Conservation (phyloP, 202 grass and related monocot genomes). For the Digitaria exilis region DNA sequence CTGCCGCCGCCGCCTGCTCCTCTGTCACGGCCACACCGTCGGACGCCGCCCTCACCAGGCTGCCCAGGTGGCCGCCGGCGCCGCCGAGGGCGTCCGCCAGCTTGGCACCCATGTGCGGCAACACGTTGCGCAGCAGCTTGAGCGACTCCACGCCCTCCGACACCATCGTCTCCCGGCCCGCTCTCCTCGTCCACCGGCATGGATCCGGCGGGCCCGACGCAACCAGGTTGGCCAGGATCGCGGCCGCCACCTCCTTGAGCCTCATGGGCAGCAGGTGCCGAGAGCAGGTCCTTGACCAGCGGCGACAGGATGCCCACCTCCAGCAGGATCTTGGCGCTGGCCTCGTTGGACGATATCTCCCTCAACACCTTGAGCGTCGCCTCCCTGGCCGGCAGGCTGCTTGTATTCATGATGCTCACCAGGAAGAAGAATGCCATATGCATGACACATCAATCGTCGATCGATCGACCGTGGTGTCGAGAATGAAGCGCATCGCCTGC, state of each 20-base stretch:
- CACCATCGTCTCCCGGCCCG: slow-evolving; percentile 54
- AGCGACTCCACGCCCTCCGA: slow-evolving; percentile 73
- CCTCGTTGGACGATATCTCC: slow-evolving; percentile 76
- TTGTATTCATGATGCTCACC: slow-evolving; percentile 58
- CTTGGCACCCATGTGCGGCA: slow-evolving; percentile 74
- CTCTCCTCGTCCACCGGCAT: slow-evolving; percentile 52
- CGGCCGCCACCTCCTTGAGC: slow-evolving; percentile 75
- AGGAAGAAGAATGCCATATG: too few species aligned
- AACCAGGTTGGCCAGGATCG: slow-evolving; percentile 74
- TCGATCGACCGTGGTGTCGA: too few species aligned
- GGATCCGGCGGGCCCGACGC: slow-evolving; percentile 35
- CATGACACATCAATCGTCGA: too few species aligned
- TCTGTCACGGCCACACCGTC: slow-evolving; percentile 57
- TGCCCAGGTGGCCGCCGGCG: slow-evolving; percentile 52
- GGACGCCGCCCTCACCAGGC: slow-evolving; percentile 46
- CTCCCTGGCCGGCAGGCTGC: slow-evolving; percentile 60
- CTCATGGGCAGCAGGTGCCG: slow-evolving; percentile 67
- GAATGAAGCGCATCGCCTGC: too few species aligned
- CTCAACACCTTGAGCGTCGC: slow-evolving; percentile 60
- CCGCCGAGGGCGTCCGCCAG: slow-evolving; percentile 65
- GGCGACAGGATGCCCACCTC: slow-evolving; percentile 65
- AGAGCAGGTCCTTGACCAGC: slow-evolving; percentile 71
- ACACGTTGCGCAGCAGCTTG: slow-evolving; percentile 78
- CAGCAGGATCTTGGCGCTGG: slow-evolving; percentile 64
- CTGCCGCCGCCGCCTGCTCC: slow-evolving; percentile 66